These are phyloP conservation scores for Kondoa malvinella DNA, from an alignment of 768 basidiomycete genomes.

Conservation along the genomic window DNA sequence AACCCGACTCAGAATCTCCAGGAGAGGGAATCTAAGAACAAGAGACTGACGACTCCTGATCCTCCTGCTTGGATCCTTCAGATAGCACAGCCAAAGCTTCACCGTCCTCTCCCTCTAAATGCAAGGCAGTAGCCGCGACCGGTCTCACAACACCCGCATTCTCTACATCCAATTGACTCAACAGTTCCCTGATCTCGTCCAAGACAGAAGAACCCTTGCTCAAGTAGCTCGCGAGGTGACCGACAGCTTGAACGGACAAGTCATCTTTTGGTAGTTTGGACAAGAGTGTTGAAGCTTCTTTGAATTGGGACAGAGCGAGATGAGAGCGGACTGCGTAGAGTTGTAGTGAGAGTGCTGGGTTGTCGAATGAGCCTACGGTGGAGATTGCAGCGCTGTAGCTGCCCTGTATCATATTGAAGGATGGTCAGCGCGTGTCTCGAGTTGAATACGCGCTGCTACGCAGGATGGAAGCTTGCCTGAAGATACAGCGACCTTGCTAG, in stretches of 20 bases:
- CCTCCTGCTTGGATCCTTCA: constrained; percentile 30
- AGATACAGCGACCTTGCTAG: not conserved
- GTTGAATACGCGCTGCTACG: not conserved
- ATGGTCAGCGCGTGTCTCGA: too few relatives aligned
- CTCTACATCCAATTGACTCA: constrained; percentile 27
- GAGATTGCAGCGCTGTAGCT: constrained; percentile 14
- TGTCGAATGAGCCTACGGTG: constrained; percentile 4
- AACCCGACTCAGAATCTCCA: not conserved
- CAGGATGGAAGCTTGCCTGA: not conserved
- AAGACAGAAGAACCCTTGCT: constrained; percentile 23
- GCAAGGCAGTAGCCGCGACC: constrained; percentile 31
- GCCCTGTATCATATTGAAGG: constrained; percentile 9
- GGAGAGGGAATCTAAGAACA: not conserved
- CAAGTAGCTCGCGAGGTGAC: constrained; percentile 29
- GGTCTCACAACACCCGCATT: constrained; percentile 27
- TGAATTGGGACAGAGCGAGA: constrained; percentile 25
- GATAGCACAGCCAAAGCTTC: constrained; percentile 33
- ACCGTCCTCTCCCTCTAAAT: constrained; percentile 30
- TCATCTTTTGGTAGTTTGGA: not conserved
- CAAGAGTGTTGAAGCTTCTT: not conserved
- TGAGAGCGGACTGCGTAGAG: constrained; percentile 32
- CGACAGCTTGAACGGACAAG: constrained; percentile 23
- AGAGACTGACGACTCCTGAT: constrained; percentile 33
- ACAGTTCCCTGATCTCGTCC: constrained; percentile 32
- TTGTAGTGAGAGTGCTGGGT: not conserved